Evolutionary conservation across 257 asterid species (phyloP).

Genomic region (Phtheirospermum japonicum): DNA sequence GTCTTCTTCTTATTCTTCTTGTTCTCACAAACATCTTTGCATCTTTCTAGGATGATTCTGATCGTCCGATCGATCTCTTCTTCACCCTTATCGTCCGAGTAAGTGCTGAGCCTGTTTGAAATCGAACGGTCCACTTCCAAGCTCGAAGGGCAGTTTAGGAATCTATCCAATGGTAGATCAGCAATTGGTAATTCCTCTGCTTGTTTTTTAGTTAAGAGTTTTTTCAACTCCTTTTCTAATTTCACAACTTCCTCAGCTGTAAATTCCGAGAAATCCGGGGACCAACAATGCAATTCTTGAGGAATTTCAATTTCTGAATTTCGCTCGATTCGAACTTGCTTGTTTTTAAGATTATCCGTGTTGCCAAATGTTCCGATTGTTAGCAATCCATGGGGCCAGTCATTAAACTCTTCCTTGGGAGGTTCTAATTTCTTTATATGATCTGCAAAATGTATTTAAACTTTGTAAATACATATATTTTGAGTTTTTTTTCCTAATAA

Average conservation of each 20-base stretch:
- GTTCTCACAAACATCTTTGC: constrained; percentile 76
- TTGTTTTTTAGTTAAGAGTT: constrained; percentile 56
- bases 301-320: constrained; percentile 29
- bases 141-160: constrained; percentile 94
- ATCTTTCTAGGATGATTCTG: constrained; percentile 76
- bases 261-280: constrained; percentile 77
- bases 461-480: background rate
- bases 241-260: constrained; percentile 77
- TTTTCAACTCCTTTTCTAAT: constrained; percentile 59
- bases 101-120: constrained; percentile 52
- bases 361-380: constrained; percentile 88
- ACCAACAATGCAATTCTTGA: constrained; percentile 43
- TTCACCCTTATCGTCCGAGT: constrained; percentile 44
- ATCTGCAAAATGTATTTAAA: constrained; percentile 31
- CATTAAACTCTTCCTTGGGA: constrained; percentile 58
- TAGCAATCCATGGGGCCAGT: constrained; percentile 72
- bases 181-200: constrained; percentile 26
- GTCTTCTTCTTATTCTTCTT: constrained; percentile 42
- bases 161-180: constrained; percentile 77
- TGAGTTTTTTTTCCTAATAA: too few relatives aligned
- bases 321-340: background rate
- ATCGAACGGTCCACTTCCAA: constrained; percentile 69
- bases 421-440: constrained; percentile 40
- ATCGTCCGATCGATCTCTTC: constrained; percentile 90
- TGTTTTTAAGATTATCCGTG: constrained; percentile 29